Percentiles rank a stretch among this genome's conserved stretches.
These are phyloP conservation scores for Isochrysis galbana DNA, from an alignment of 78 protist species.

Conservation along the genomic window DNA sequence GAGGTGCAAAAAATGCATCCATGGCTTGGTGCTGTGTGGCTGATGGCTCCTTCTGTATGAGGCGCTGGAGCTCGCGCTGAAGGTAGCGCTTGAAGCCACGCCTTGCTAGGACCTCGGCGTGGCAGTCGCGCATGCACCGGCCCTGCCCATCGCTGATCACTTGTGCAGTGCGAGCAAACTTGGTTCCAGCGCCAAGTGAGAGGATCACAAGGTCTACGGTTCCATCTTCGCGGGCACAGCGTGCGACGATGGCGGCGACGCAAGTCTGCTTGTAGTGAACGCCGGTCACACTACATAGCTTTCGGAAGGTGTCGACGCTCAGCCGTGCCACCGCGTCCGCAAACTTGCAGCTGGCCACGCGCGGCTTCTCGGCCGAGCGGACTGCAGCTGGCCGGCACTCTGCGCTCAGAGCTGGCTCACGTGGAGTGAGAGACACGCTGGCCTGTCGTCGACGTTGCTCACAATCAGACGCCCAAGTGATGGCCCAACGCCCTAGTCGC, in stretches of 20 bases:
- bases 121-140: conserved; percentile 6
- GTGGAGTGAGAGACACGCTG: too few relatives aligned
- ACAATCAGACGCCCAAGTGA: too few relatives aligned
- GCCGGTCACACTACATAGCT: neutral
- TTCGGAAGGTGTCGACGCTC: neutral
- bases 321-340: neutral
- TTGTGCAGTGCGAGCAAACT: neutral
- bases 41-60: too few relatives aligned
- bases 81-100: neutral
- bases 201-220: too few relatives aligned
- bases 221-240: neutral
- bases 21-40: too few relatives aligned
- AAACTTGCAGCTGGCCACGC: conserved; percentile 3
- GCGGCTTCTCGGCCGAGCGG: conserved; percentile 9
- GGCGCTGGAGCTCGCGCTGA: neutral
- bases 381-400: conserved; percentile 5
- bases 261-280: neutral
- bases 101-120: conserved; percentile 36
- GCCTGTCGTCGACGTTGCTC: too few relatives aligned
- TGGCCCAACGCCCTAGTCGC: too few relatives aligned
- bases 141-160: neutral
- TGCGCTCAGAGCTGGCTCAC: too few relatives aligned
- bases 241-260: neutral
- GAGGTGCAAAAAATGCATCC: neutral
- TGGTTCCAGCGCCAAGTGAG: conserved; percentile 10